Evolutionary conservation across 257 asterid species (phyloP), one percentile per base, ranked within the genome.

Genomic region (Eustoma russellianum): DNA sequence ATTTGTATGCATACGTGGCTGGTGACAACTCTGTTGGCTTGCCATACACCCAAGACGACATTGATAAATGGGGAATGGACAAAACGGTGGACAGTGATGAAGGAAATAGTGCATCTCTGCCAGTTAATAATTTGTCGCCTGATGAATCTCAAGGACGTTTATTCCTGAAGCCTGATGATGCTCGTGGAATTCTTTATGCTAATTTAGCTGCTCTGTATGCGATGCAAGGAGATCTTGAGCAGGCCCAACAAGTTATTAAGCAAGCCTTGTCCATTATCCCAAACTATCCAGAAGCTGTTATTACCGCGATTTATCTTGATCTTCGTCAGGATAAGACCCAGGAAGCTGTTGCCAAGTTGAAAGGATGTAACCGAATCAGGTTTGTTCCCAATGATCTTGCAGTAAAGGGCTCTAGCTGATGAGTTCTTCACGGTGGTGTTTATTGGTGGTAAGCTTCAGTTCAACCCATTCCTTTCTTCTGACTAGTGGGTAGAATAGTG

Each of bases 151-250:
- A 53, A 50, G 62, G 56, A 15, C 60, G 70, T n/a, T 51, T 43
- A 47, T 76, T 81, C 62, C 70, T 78, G 35, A 81, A 80, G 52
- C 98, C 98, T 3, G 95, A 79, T 72, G 88, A 83, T 76, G 95
- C 96, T 10, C 89, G 86, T 5, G 96, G 93, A 38, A 63, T 72
- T 6, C 62, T 79, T 16, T 69, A 66, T 45, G 77, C 81, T 6
- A 83, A 90, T 66, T 70, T 70, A 49, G 98, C 98, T 47, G 75
- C 80, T 61, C 71, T 78, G 69, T 53, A 70, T 33, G 86, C 80
- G 11, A 46, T 70, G 66, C 70, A 67, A 34, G 93, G 96, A 35
- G 88, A 90, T 60, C 49, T 76, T 13, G 91, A 86, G 60, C 84
- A 55, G 60, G 96, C 93, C 34, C 78, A 58, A n/a, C 61, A 55